Percentiles rank a stretch among this genome's conserved stretches.
Conservation (phyloP, 2,329 filamentous ascomycete species). For the Fusarium papillatum region DNA sequence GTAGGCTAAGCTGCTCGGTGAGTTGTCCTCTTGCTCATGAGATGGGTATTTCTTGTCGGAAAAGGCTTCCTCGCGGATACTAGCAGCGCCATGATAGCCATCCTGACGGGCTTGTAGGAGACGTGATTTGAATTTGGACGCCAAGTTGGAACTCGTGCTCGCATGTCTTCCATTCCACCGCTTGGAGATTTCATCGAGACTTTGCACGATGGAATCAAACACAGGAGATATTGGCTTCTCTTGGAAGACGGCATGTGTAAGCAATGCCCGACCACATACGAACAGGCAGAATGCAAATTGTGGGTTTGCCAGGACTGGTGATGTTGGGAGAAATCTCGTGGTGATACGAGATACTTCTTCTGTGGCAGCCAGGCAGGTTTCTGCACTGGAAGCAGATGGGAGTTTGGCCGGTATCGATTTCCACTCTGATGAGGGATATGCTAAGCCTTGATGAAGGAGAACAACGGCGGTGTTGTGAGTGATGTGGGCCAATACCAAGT, state of each 20-base stretch:
- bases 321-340: slow-evolving; percentile 20
- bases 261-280: slow-evolving; percentile 30
- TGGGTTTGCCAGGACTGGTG: slow-evolving; percentile 16
- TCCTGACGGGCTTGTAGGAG: slow-evolving; percentile 10
- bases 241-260: slow-evolving; percentile 25
- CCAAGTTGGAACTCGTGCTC: slow-evolving; percentile 14
- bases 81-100: not conserved
- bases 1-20: not conserved
- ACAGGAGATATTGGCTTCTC: not conserved
- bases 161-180: slow-evolving; percentile 25
- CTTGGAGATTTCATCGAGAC: slow-evolving; percentile 17
- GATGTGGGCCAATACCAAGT: slow-evolving; percentile 46
- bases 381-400: slow-evolving; percentile 30
- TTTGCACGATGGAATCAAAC: slow-evolving; percentile 26
- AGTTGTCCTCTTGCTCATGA: not conserved
- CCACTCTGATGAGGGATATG: slow-evolving; percentile 37
- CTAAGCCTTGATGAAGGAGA: slow-evolving; percentile 40
- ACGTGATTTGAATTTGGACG: slow-evolving; percentile 31
- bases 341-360: slow-evolving; percentile 30
- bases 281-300: slow-evolving; percentile 37
- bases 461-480: slow-evolving; percentile 42
- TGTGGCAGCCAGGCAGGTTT: slow-evolving; percentile 32
- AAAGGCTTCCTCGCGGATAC: slow-evolving; percentile 30
- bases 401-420: slow-evolving; percentile 23
- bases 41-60: slow-evolving; percentile 14